Percentiles rank a stretch among this genome's conserved stretches.
These are phyloP conservation scores for Fusarium newnesense DNA, from an alignment of 2,329 filamentous ascomycete species.

Conservation along the genomic window DNA sequence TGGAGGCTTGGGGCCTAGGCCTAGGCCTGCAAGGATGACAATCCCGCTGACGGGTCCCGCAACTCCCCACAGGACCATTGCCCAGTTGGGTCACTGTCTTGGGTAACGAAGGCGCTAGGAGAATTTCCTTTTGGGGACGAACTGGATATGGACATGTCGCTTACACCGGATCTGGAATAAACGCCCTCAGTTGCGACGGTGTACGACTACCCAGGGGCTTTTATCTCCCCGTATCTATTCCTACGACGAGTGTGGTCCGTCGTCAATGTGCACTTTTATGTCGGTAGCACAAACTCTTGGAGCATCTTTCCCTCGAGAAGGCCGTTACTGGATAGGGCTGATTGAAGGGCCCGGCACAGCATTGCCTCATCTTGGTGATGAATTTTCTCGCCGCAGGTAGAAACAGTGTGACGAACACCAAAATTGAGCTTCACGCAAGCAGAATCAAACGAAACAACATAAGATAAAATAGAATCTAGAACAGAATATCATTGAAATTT, in stretches of 20 bases:
- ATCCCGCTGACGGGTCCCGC: not conserved
- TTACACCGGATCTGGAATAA: not conserved
- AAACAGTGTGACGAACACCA: accelerated
- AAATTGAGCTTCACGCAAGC: no score
- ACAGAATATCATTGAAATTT: accelerated
- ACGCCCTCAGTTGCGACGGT: not conserved
- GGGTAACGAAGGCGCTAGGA: not conserved
- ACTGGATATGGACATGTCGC: not conserved
- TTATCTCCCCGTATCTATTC: not conserved
- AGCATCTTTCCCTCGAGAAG: not conserved
- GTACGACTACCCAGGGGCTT: not conserved
- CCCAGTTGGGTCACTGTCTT: not conserved
- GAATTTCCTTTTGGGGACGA: not conserved
- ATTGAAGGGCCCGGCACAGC: not conserved
- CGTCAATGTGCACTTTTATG: accelerated
- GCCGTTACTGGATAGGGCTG: accelerated
- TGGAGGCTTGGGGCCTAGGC: not conserved
- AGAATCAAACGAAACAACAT: accelerated
- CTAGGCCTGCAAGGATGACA: not conserved
- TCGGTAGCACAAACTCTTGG: not conserved
- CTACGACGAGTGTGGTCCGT: accelerated
- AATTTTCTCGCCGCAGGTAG: no score
- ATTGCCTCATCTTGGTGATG: not conserved
- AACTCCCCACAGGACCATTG: not conserved
- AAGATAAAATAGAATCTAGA: not conserved